Evolutionary conservation across 441 rosid species (phyloP).

Genomic region (California macrophylla): DNA sequence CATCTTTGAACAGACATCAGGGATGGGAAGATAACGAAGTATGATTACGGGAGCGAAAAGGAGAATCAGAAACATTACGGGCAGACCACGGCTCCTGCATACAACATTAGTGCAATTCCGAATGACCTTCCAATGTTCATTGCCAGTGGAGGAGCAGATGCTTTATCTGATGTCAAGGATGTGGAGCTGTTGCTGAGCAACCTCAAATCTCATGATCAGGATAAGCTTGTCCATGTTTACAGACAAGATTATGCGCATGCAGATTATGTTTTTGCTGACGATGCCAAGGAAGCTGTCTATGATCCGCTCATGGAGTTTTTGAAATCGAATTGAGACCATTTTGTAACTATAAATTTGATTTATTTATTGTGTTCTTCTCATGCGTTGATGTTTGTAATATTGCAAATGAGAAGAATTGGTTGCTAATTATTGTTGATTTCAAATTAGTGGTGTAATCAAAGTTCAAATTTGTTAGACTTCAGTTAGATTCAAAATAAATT

Average conservation of each 20-base stretch:
- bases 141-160: slow-evolving; percentile 4
- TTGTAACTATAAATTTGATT: not conserved
- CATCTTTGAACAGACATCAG: not conserved
- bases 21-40: slow-evolving; percentile 4
- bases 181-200: slow-evolving; percentile 2
- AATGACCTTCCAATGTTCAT: not conserved
- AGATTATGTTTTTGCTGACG: not conserved
- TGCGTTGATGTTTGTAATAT: too few species aligned
- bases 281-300: slow-evolving; percentile 2
- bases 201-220: not conserved
- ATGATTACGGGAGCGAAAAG: not conserved
- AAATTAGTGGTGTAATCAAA: too few species aligned
- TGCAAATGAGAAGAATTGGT: too few species aligned
- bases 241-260: not conserved
- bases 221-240: not conserved
- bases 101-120: not conserved
- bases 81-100: not conserved
- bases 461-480: too few species aligned
- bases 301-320: not conserved
- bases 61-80: slow-evolving; percentile 3
- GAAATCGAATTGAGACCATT: not conserved
- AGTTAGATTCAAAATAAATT: too few species aligned
- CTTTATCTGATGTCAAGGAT: slow-evolving; percentile 1
- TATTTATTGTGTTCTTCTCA: too few species aligned
- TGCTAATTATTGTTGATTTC: too few species aligned